A percentile compares a stretch with the other conserved stretches of the same genome.
Conservation (phyloP, 768 basidiomycete genomes). For the Dacryopinax spathularia region DNA sequence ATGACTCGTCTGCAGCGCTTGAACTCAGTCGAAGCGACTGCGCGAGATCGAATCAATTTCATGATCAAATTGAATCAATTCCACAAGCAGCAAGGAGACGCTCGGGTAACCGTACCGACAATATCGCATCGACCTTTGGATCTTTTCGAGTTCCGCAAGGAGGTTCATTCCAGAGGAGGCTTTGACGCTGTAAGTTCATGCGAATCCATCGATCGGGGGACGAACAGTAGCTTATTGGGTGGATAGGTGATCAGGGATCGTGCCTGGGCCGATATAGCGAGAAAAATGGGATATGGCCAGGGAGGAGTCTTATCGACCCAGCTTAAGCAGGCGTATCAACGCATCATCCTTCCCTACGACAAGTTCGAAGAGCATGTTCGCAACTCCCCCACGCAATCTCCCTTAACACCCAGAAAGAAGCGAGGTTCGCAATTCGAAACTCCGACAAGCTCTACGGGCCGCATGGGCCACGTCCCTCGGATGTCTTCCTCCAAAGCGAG, state of each 20-base stretch:
- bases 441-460: slow-evolving; percentile 4
- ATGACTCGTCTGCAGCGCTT: slow-evolving; percentile 87
- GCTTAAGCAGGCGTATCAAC: slow-evolving; percentile 76
- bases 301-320: slow-evolving; percentile 64
- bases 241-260: slow-evolving; percentile 63
- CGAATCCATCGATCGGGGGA: slow-evolving; percentile 5
- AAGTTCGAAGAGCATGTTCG: slow-evolving; percentile 67
- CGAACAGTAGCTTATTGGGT: neutral
- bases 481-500: neutral
- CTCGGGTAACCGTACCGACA: slow-evolving; percentile 79
- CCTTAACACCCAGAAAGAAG: neutral
- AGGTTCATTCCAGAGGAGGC: slow-evolving; percentile 79
- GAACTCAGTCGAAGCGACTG: slow-evolving; percentile 94
- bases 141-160: slow-evolving; percentile 83
- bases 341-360: slow-evolving; percentile 93
- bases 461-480: neutral
- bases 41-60: slow-evolving; percentile 92
- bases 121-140: slow-evolving; percentile 89
- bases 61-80: slow-evolving; percentile 92
- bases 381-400: slow-evolving; percentile 35
- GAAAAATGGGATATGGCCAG: slow-evolving; percentile 68
- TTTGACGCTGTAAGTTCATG: slow-evolving; percentile 57
- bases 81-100: slow-evolving; percentile 89
- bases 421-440: neutral
- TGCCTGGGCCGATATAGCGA: slow-evolving; percentile 80